phyloP scores from a whole-genome alignment of 306 rosid species.

The Sophora flavescens region DNA sequence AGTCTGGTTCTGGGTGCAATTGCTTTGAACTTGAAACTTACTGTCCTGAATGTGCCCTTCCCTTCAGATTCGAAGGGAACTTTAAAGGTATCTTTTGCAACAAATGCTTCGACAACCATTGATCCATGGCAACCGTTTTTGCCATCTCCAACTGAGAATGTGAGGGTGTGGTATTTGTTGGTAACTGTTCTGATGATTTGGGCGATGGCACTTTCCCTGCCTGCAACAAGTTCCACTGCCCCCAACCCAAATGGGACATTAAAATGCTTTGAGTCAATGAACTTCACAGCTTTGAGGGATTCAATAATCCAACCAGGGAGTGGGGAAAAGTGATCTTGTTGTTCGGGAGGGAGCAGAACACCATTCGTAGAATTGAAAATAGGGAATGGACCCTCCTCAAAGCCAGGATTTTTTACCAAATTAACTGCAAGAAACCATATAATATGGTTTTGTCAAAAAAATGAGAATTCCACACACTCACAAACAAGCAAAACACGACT shows the following conservation, averaged over 20 bases:
- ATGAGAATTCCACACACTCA: background rate
- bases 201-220: slow-evolving; percentile 88
- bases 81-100: slow-evolving; percentile 74
- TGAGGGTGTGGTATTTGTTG: slow-evolving; percentile 62
- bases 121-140: slow-evolving; percentile 93
- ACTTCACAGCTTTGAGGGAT: slow-evolving; percentile 85
- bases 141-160: slow-evolving; percentile 80
- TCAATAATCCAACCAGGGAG: slow-evolving; percentile 95
- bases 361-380: slow-evolving; percentile 77
- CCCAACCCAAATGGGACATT: slow-evolving; percentile 65
- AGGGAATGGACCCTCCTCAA: slow-evolving; percentile 90
- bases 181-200: slow-evolving; percentile 75
- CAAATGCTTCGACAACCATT: slow-evolving; percentile 93
- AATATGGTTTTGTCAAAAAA: slow-evolving; percentile 24
- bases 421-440: slow-evolving; percentile 61
- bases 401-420: slow-evolving; percentile 76
- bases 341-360: slow-evolving; percentile 85
- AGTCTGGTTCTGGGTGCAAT: slow-evolving; percentile 56
- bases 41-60: slow-evolving; percentile 51
- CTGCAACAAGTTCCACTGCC: slow-evolving; percentile 89
- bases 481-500: background rate
- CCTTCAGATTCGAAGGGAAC: slow-evolving; percentile 83
- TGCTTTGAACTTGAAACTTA: slow-evolving; percentile 61
- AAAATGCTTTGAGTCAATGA: slow-evolving; percentile 65
- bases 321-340: slow-evolving; percentile 80